These are phyloP conservation scores for Pascua sp. DNA, from an alignment of 1,284 basidiomycete genomes.

Conservation along the genomic window DNA sequence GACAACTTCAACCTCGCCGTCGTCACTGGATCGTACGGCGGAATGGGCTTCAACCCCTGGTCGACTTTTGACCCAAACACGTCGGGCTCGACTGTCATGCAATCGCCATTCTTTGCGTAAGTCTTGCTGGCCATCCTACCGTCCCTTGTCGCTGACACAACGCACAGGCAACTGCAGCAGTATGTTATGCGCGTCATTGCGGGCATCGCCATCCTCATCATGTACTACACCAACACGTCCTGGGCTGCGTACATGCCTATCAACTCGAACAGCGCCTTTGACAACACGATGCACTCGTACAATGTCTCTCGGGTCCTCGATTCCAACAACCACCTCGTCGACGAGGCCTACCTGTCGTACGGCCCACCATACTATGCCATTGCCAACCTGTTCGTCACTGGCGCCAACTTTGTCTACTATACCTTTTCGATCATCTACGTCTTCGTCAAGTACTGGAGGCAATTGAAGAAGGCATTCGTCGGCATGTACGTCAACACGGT, in stretches of 20 bases:
- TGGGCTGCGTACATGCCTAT: constrained; percentile 10
- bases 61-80: constrained; percentile 32
- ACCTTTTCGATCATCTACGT: constrained; percentile 34
- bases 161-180: background rate
- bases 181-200: constrained; percentile 6
- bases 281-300: constrained; percentile 34
- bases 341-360: background rate
- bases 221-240: constrained; percentile 17
- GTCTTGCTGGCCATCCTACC: background rate
- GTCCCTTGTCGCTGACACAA: background rate
- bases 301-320: constrained; percentile 43
- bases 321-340: constrained; percentile 1
- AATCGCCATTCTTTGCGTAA: constrained; percentile 11
- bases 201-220: constrained; percentile 11
- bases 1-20: constrained; percentile 16
- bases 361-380: constrained; percentile 1
- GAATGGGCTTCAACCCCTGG: constrained; percentile 36
- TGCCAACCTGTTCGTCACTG: constrained; percentile 3
- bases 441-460: constrained; percentile 58
- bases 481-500: no score
- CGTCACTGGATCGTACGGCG: constrained; percentile 21
- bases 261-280: constrained; percentile 21
- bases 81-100: background rate
- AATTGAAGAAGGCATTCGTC: no score
- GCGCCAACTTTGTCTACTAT: constrained; percentile 24